These are phyloP conservation scores for Acrasis kona DNA, from an alignment of 78 protist genomes.

Conservation along the genomic window DNA sequence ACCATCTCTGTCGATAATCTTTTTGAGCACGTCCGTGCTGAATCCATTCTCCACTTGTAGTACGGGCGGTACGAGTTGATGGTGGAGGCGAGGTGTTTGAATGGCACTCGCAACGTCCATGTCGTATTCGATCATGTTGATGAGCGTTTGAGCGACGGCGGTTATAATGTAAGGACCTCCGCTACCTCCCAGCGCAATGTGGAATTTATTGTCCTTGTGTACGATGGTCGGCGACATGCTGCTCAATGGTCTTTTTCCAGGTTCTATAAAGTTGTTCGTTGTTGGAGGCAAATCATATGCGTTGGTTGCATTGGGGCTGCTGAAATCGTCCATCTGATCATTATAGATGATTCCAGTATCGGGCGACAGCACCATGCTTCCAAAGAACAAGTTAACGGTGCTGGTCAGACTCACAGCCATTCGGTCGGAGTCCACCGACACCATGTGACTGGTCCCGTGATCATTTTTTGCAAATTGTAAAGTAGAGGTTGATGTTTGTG, in stretches of 20 bases:
- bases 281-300: conserved; percentile 29
- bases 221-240: conserved; percentile 11
- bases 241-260: conserved; percentile 29
- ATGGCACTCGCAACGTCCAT: not conserved
- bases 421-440: conserved; percentile 5
- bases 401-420: conserved; percentile 8
- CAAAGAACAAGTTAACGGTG: conserved; percentile 25
- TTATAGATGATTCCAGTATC: conserved; percentile 15
- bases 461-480: too few species aligned
- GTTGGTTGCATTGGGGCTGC: conserved; percentile 10
- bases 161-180: conserved; percentile 28
- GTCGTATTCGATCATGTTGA: not conserved
- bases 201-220: not conserved
- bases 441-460: conserved; percentile 25
- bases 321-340: conserved; percentile 38
- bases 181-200: conserved; percentile 13
- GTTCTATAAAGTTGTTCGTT: conserved; percentile 4
- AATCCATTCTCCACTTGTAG: not conserved
- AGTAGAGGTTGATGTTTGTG: too few species aligned
- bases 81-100: conserved; percentile 7
- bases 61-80: conserved; percentile 10
- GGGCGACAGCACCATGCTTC: not conserved
- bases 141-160: not conserved
- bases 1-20: not conserved
- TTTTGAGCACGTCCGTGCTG: not conserved